Evolutionary conservation across 2,329 filamentous ascomycete genomes (phyloP).

Genomic region (Fusarium ambrosium): DNA sequence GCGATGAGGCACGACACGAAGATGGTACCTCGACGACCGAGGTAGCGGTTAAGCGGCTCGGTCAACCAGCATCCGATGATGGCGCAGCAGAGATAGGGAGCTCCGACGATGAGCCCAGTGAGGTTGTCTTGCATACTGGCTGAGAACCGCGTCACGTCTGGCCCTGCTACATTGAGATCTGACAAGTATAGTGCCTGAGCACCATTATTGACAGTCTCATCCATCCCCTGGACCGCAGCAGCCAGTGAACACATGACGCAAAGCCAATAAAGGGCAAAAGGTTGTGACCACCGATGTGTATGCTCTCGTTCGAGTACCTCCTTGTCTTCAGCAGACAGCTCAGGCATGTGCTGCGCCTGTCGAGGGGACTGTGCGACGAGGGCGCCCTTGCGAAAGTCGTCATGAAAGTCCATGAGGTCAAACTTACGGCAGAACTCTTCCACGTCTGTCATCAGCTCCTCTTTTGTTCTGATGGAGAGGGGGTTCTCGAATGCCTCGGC

Average conservation of each 20-base stretch:
- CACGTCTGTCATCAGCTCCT: constrained; percentile 50
- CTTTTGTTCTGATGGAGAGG: constrained; percentile 41
- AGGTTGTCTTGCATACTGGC: constrained; percentile 5
- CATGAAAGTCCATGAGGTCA: constrained; percentile 50
- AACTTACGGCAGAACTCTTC: constrained; percentile 51
- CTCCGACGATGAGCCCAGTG: not conserved
- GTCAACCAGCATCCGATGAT: constrained; percentile 12
- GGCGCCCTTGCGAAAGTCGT: constrained; percentile 64
- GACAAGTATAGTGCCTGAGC: constrained; percentile 1
- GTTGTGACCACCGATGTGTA: constrained; percentile 48
- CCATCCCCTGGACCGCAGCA: not conserved
- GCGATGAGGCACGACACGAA: constrained; percentile 1
- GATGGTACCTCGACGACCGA: constrained; percentile 1
- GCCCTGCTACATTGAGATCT: not conserved
- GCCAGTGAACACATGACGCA: constrained; percentile 43
- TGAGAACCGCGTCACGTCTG: not conserved
- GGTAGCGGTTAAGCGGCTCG: not conserved
- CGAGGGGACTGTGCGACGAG: constrained; percentile 62
- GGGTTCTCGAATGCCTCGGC: constrained; percentile 41
- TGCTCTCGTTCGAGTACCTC: constrained; percentile 43
- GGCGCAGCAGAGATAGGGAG: constrained; percentile 4
- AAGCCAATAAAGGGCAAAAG: constrained; percentile 50
- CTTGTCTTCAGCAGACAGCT: constrained; percentile 46
- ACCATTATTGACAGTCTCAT: constrained; percentile 7
- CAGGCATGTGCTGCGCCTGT: constrained; percentile 39